These are phyloP conservation scores for Xylaria digitata DNA, from an alignment of 2,329 filamentous ascomycete species.

Conservation along the genomic window DNA sequence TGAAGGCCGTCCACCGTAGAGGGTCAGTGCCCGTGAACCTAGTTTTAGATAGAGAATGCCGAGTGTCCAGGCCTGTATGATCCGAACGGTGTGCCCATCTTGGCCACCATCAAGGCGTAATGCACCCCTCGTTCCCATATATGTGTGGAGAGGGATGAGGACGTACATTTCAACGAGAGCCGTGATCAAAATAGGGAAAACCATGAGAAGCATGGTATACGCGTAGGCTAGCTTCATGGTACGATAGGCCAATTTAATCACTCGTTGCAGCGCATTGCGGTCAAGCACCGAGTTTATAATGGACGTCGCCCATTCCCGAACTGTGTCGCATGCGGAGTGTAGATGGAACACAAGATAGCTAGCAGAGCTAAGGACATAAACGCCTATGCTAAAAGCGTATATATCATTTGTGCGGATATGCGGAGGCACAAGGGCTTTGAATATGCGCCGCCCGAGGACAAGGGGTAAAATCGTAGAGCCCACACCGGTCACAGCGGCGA, in stretches of 20 bases:
- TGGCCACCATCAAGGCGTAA: conserved; percentile 47
- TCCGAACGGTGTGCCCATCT: conserved; percentile 76
- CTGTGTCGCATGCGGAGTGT: conserved; percentile 52
- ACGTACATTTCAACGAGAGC: conserved; percentile 88
- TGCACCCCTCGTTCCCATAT: conserved; percentile 59
- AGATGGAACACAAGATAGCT: conserved; percentile 71
- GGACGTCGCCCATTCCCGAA: conserved; percentile 49
- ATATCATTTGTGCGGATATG: conserved; percentile 89
- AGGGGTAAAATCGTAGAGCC: conserved; percentile 87
- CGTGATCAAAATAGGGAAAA: conserved; percentile 84
- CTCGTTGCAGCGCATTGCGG: conserved; percentile 48
- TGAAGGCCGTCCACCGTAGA: conserved; percentile 76
- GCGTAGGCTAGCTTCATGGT: conserved; percentile 73
- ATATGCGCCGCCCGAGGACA: conserved; percentile 82
- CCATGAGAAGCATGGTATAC: conserved; percentile 77
- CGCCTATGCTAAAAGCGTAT: conserved; percentile 92
- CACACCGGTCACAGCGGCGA: conserved; percentile 88
- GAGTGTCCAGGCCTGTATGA: conserved; percentile 94
- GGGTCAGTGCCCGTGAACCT: conserved; percentile 73
- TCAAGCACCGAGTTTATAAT: conserved; percentile 46
- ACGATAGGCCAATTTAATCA: conserved; percentile 48
- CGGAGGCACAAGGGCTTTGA: conserved; percentile 76
- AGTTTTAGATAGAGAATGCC: conserved; percentile 92
- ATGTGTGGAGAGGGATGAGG: conserved; percentile 86
- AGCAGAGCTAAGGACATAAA: conserved; percentile 80